These are phyloP conservation scores for Claviceps humidiphila DNA, from an alignment of 2,329 filamentous ascomycete species.

Conservation along the genomic window DNA sequence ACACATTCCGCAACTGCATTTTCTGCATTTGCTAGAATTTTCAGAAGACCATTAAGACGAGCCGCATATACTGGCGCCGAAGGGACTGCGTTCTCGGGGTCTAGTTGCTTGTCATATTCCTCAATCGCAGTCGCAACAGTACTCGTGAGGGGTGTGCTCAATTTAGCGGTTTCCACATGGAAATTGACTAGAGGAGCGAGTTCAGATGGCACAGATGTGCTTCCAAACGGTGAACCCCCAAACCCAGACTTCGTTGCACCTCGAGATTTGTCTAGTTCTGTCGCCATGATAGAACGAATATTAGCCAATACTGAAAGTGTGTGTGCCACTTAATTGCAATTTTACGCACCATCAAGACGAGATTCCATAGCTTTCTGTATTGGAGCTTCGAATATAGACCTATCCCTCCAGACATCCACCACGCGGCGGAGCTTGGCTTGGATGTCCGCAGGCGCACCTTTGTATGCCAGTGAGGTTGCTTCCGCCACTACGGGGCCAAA, in stretches of 20 bases:
- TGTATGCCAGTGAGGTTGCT: conserved; percentile 81
- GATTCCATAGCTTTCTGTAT: conserved; percentile 73
- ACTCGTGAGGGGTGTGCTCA: conserved; percentile 53
- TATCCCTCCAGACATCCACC: conserved; percentile 85
- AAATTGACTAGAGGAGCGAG: conserved; percentile 61
- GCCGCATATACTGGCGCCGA: conserved; percentile 86
- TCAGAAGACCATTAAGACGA: conserved; percentile 77
- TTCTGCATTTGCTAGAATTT: conserved; percentile 77
- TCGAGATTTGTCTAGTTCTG: conserved; percentile 50
- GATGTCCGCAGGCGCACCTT: conserved; percentile 71
- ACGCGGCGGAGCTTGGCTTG: conserved; percentile 81
- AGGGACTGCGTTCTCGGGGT: conserved; percentile 53
- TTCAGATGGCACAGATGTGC: conserved; percentile 55
- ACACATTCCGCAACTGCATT: conserved; percentile 81
- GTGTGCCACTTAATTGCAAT: background rate
- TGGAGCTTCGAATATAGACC: conserved; percentile 67
- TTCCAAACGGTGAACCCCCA: conserved; percentile 45
- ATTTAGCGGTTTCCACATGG: conserved; percentile 62
- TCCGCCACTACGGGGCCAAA: conserved; percentile 89
- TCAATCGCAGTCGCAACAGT: conserved; percentile 57
- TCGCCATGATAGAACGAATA: background rate
- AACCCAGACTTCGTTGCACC: conserved; percentile 38
- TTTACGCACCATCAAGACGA: conserved; percentile 56
- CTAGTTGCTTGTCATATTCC: conserved; percentile 75
- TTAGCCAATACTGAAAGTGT: no score